phyloP scores from a whole-genome alignment of 2,329 filamentous ascomycete species.

The Aureobasidium sp. region DNA sequence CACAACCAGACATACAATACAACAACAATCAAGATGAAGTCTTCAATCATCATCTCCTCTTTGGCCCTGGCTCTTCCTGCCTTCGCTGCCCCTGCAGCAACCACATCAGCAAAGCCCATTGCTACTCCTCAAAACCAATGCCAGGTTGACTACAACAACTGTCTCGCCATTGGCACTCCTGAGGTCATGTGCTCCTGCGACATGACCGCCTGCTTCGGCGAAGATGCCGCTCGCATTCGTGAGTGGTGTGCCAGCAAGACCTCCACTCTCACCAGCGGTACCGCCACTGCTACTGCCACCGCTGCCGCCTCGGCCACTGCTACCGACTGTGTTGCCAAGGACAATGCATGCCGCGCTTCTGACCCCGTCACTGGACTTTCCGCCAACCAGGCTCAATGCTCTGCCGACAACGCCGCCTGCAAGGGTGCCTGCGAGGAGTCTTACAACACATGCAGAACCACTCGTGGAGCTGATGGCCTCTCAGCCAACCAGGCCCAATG shows the following conservation, averaged over 20 bases:
- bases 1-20: neutral
- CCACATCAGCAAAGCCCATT: too few species aligned
- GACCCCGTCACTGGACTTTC: neutral
- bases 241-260: too few species aligned
- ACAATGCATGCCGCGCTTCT: neutral
- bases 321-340: neutral
- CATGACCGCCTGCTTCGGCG: too few species aligned
- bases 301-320: neutral
- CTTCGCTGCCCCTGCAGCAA: neutral
- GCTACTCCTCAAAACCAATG: too few species aligned
- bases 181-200: too few species aligned
- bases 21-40: slow-evolving; percentile 9
- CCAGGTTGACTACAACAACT: too few species aligned
- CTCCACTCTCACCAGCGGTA: too few species aligned
- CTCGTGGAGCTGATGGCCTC: neutral
- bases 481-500: slow-evolving; percentile 7
- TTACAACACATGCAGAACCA: slow-evolving; percentile 9
- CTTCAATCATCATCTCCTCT: neutral
- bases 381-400: slow-evolving; percentile 2
- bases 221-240: too few species aligned
- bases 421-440: slow-evolving; percentile 13
- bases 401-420: slow-evolving; percentile 11
- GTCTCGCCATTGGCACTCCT: too few species aligned
- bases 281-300: too few species aligned
- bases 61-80: slow-evolving; percentile 8